Evolutionary conservation across 208 protist genomes (phyloP).

Genomic region (Wallacemonas sp.): DNA sequence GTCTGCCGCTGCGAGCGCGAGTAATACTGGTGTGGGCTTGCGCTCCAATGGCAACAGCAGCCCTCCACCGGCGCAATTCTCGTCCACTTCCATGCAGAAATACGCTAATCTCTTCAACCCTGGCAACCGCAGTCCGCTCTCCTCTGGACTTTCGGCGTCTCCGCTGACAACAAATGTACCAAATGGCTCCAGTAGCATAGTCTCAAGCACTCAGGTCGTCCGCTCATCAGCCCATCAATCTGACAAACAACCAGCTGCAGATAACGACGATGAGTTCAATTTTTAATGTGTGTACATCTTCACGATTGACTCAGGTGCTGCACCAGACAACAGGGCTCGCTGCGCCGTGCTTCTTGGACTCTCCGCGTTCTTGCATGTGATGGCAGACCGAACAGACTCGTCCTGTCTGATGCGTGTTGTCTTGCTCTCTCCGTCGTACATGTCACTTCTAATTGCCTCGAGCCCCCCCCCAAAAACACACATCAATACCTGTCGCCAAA

Average conservation of each 20-base stretch:
- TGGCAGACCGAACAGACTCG: too few species aligned
- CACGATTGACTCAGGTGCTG: too few species aligned
- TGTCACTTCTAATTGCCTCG: too few species aligned
- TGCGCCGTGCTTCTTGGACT: too few species aligned
- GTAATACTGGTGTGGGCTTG: constrained; percentile 26
- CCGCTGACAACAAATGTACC: constrained; percentile 20
- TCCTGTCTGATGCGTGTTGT: too few species aligned
- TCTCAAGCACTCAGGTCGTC: constrained; percentile 18
- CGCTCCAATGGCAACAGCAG: constrained; percentile 37
- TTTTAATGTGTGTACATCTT: constrained; percentile 40
- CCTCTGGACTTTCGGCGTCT: constrained; percentile 17
- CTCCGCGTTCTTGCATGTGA: too few species aligned
- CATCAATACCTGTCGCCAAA: too few species aligned
- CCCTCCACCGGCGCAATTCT: constrained; percentile 34
- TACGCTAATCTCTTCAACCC: constrained; percentile 68
- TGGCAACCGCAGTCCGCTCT: constrained; percentile 53
- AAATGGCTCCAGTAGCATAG: constrained; percentile 18
- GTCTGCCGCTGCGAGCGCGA: constrained; percentile 19
- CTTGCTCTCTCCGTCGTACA: too few species aligned
- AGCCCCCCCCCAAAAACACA: too few species aligned
- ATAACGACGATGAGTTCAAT: constrained; percentile 87
- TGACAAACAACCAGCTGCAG: constrained; percentile 21
- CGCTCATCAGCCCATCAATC: constrained; percentile 26
- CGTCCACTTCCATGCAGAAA: constrained; percentile 40
- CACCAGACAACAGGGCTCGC: too few species aligned